Percentiles rank a stretch among this genome's conserved stretches.
Conservation (phyloP, 768 basidiomycete genomes). For the Hysterangium stoloniferum region DNA sequence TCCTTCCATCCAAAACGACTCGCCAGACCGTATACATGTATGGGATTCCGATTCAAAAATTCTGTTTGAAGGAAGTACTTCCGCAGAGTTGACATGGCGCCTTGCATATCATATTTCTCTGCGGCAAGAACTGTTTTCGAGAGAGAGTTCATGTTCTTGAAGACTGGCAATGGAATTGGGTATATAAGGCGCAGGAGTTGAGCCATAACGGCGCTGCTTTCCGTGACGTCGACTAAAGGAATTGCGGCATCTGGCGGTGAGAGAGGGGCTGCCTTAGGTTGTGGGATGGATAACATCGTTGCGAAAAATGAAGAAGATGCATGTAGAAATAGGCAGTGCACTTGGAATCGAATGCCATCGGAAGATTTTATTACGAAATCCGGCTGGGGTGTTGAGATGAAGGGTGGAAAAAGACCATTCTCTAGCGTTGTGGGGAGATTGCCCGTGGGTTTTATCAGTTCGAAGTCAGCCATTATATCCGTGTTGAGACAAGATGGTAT, state of each 20-base stretch:
- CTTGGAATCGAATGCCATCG: background rate
- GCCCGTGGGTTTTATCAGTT: too few species aligned
- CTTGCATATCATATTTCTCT: slow-evolving; percentile 9
- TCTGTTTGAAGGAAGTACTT: background rate
- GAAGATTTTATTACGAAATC: slow-evolving; percentile 1
- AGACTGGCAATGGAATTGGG: slow-evolving; percentile 11
- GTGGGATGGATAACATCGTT: background rate
- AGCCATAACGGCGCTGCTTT: slow-evolving; percentile 8
- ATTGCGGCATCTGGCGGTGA: background rate
- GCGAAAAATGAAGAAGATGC: background rate
- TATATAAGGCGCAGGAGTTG: slow-evolving; percentile 14
- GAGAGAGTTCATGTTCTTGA: slow-evolving; percentile 12
- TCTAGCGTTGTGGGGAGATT: too few species aligned
- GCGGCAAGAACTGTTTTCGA: slow-evolving; percentile 10
- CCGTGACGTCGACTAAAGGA: slow-evolving; percentile 1
- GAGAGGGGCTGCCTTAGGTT: background rate
- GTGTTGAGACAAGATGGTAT: too few species aligned
- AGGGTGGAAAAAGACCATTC: too few species aligned
- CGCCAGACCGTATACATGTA: slow-evolving; percentile 42
- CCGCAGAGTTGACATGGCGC: slow-evolving; percentile 1
- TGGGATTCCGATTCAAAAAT: slow-evolving; percentile 19
- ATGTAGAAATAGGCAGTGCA: background rate
- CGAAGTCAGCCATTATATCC: too few species aligned
- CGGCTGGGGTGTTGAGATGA: too few species aligned
- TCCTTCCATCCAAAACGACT: slow-evolving; percentile 37